phyloP scores from a whole-genome alignment of 78 protist genomes.

The Protostelium mycophagum region DNA sequence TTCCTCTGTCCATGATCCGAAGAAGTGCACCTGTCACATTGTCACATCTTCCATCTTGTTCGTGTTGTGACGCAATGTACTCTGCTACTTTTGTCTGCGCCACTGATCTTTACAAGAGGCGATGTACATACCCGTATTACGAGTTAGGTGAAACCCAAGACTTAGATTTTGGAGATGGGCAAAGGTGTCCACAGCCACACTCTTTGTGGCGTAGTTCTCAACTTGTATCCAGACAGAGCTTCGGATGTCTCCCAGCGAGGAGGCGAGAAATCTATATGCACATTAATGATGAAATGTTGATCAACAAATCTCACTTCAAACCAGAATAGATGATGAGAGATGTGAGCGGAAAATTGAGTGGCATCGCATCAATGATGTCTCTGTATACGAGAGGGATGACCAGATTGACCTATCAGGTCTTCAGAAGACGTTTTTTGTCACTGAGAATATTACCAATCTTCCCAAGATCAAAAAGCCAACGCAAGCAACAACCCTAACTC shows the following conservation, averaged over 20 bases:
- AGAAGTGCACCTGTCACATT: not conserved
- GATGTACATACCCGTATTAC: not conserved
- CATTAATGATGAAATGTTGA: not conserved
- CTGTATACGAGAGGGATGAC: not conserved
- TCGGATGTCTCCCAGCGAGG: not conserved
- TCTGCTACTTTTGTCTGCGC: too few relatives aligned
- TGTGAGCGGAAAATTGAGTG: not conserved
- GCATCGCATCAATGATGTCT: not conserved
- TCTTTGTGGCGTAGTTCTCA: not conserved
- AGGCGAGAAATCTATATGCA: not conserved
- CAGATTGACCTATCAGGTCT: not conserved
- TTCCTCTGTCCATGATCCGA: not conserved
- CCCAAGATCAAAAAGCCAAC: not conserved
- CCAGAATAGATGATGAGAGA: not conserved
- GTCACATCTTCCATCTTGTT: not conserved
- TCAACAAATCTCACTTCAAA: not conserved
- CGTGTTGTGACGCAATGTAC: not conserved
- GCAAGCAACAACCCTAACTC: not conserved
- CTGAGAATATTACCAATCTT: not conserved
- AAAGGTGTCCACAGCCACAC: not conserved
- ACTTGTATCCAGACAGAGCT: not conserved
- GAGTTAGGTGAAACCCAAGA: not conserved
- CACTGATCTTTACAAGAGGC: too few relatives aligned
- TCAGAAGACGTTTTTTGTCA: not conserved
- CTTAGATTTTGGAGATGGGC: constrained; percentile 4